Evolutionary conservation across 208 protist species (phyloP), one percentile per base, ranked within the genome.

Genomic region (Crithidia fasciculata): DNA sequence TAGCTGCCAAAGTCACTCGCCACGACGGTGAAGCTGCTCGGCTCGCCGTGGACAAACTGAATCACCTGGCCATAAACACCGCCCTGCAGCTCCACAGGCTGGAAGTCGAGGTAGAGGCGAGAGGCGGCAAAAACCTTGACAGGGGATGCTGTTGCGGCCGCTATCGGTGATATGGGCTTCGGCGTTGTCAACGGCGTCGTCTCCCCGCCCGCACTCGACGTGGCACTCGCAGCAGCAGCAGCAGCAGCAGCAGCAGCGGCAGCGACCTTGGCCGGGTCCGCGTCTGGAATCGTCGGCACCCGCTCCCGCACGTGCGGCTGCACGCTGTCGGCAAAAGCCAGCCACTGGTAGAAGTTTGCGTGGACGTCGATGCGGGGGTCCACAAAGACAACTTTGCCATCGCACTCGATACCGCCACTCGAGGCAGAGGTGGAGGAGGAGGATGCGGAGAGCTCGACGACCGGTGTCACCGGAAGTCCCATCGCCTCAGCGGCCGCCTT

Each of bases 1-100:
- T 91, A 91, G 16, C 76, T 75, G n/a, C 82, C 82, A 62, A 91
- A 91, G 75, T 87, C 71, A 9, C 60, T 55, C 28, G 87, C 83
- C 9, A 91, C 75, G 8, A 91, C 87, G 49, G 50, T 65, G 62
- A 87, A 90, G 72, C 82, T 82, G 57, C 84, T 83, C 8, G 60
- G 76, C 28, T 69, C 67, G 4, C 78, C 70, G 19, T 82, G 82
- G 28, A 76, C 66, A 62, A 81, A 87, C 76, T 90, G 82, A 9
- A 90, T 72, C 47, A 90, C 74, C 74, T 90, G 85, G 3, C 85
- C 85, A 3, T 49, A 57, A 19, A 67, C 57, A 16, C 78, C 84
- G 16, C 62, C 74, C 37, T 80, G 54, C 40, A 72, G 44, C 69
- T 59, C 60, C 39, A 49, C 70, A 9, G 82, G 78, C 43, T 68